Conservation (phyloP, 805 yeast genomes). For the Ogataea siamensis region DNA sequence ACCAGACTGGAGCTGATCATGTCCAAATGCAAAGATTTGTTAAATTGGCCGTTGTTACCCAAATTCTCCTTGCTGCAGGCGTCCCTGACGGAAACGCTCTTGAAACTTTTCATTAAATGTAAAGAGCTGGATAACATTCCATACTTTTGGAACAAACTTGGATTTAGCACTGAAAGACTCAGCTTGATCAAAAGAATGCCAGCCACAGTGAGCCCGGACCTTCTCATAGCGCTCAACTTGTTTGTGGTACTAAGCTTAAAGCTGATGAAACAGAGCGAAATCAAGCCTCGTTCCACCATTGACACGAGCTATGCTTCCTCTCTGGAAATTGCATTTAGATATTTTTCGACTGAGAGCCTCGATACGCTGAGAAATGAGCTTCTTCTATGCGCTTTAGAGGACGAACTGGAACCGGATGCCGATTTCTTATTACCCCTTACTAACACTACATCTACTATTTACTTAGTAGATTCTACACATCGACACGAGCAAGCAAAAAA, state of each 20-base stretch:
- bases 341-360: constrained; percentile 13
- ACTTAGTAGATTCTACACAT: constrained; percentile 13
- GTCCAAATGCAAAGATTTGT: constrained; percentile 25
- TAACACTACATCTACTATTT: constrained; percentile 10
- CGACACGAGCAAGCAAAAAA: constrained; percentile 7
- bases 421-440: constrained; percentile 15
- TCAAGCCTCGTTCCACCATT: background rate
- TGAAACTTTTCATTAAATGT: constrained; percentile 24
- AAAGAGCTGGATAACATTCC: constrained; percentile 16
- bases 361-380: constrained; percentile 17
- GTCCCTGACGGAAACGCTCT: constrained; percentile 26
- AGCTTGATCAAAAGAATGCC: constrained; percentile 10
- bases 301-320: constrained; percentile 3
- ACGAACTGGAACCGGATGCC: constrained; percentile 6
- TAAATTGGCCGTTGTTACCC: constrained; percentile 30
- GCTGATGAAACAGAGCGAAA: background rate
- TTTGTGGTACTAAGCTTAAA: constrained; percentile 15
- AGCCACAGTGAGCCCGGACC: constrained; percentile 18
- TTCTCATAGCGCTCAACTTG: constrained; percentile 22
- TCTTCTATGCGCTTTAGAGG: constrained; percentile 8
- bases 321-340: constrained; percentile 14
- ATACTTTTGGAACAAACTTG: constrained; percentile 26
- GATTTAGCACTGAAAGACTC: constrained; percentile 14
- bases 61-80: constrained; percentile 29
- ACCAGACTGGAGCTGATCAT: constrained; percentile 20